These are phyloP conservation scores for Lepidium campestre DNA, from an alignment of 441 rosid genomes.

Conservation along the genomic window DNA sequence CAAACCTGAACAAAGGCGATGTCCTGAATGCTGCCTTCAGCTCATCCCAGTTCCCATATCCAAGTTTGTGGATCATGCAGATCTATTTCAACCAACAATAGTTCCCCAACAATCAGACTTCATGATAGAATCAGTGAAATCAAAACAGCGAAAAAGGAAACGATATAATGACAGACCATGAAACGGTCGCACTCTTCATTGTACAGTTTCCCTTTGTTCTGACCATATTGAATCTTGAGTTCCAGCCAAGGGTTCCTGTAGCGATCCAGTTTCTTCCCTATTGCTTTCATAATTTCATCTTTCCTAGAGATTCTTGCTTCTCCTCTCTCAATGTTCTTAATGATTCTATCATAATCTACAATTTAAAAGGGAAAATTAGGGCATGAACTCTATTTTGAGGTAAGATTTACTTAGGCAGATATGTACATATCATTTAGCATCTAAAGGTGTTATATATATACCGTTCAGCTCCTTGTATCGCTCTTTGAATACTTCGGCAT, in stretches of 20 bases:
- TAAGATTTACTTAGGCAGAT: background rate
- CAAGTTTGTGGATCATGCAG: constrained; percentile 99
- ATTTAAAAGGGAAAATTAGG: background rate
- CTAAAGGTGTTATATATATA: constrained; percentile 18
- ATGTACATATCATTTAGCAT: background rate
- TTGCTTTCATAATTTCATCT: constrained; percentile 99
- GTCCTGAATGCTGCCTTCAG: constrained; percentile 94
- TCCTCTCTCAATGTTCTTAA: constrained; percentile 97
- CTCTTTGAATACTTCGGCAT: constrained; percentile 84
- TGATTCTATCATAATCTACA: constrained; percentile 90
- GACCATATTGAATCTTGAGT: constrained; percentile 97
- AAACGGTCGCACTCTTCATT: constrained; percentile 99
- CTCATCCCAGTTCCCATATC: constrained; percentile 99
- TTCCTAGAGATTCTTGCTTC: constrained; percentile 95
- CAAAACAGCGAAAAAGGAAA: background rate
- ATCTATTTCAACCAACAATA: constrained; percentile 38
- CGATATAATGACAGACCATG: constrained; percentile 50
- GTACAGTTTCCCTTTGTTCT: constrained; percentile 94
- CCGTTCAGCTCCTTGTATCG: constrained; percentile 96
- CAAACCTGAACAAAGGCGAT: constrained; percentile 90
- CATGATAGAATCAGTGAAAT: background rate
- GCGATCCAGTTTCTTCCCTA: constrained; percentile 96
- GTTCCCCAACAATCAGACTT: background rate
- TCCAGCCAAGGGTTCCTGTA: constrained; percentile 99
- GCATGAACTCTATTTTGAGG: background rate